Evolutionary conservation across 495 filamentous ascomycete species (phyloP).

Genomic region (Penicillium simplicissimum): DNA sequence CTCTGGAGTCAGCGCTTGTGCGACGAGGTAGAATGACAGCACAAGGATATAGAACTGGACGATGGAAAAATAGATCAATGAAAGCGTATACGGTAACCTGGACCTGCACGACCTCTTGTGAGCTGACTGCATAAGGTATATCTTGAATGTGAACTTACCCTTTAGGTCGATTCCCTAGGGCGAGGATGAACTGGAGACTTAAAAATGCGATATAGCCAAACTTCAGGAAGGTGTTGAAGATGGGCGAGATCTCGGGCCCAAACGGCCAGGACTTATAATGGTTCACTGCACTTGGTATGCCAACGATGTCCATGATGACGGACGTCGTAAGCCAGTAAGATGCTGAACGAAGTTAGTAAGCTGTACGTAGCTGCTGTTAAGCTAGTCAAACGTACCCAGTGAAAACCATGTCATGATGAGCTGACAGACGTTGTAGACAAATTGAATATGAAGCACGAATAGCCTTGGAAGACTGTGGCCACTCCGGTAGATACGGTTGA

Average conservation of each 20-base stretch:
- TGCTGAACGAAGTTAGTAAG: constrained; percentile 35
- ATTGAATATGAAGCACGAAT: constrained; percentile 89
- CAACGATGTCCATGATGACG: constrained; percentile 90
- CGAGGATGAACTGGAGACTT: constrained; percentile 87
- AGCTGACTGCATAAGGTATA: not conserved
- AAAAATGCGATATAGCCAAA: constrained; percentile 83
- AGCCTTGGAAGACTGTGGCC: constrained; percentile 87
- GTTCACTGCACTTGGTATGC: constrained; percentile 53
- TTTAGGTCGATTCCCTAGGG: constrained; percentile 88
- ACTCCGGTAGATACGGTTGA: constrained; percentile 88
- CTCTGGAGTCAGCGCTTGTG: constrained; percentile 63
- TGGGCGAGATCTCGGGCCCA: constrained; percentile 71
- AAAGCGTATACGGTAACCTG: constrained; percentile 65
- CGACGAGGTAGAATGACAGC: constrained; percentile 78
- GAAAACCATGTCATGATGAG: constrained; percentile 86
- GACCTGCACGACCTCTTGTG: constrained; percentile 49
- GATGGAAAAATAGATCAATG: constrained; percentile 70
- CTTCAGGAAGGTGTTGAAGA: constrained; percentile 81
- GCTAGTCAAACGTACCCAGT: constrained; percentile 65
- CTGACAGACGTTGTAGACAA: constrained; percentile 82
- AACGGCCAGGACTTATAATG: constrained; percentile 59
- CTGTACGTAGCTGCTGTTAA: not conserved
- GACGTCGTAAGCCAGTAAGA: constrained; percentile 91
- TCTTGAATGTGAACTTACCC: constrained; percentile 42
- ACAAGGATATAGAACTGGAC: constrained; percentile 82